Conservation (phyloP, 1,139 yeast genomes). For the Kodamaea plutei region DNA sequence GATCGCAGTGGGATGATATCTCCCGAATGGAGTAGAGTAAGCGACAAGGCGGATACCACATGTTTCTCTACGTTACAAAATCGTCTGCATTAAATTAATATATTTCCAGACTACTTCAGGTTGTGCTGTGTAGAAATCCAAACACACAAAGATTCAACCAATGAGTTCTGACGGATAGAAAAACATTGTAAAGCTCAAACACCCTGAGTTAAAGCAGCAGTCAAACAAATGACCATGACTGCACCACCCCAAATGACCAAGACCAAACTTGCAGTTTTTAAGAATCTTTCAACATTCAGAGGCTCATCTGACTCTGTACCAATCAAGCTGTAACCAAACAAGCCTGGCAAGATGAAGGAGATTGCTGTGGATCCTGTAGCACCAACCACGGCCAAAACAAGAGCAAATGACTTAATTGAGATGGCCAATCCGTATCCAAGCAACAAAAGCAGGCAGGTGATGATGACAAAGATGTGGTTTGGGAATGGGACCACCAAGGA, state of each 20-base stretch:
- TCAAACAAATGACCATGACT: constrained; percentile 72
- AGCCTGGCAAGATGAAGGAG: constrained; percentile 56
- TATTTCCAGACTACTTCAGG: too few relatives aligned
- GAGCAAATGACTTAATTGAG: constrained; percentile 48
- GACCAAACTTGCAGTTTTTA: constrained; percentile 27
- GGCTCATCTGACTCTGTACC: constrained; percentile 25
- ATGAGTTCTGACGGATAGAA: too few relatives aligned
- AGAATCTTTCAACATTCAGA: constrained; percentile 18
- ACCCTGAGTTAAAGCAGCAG: constrained; percentile 5
- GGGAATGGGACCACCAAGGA: constrained; percentile 48
- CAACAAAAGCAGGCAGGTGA: constrained; percentile 44
- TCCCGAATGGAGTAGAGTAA: too few relatives aligned
- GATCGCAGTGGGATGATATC: too few relatives aligned
- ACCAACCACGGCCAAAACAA: constrained; percentile 56
- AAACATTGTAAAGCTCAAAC: too few relatives aligned
- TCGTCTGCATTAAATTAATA: too few relatives aligned
- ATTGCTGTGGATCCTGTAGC: constrained; percentile 61
- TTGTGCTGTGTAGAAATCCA: too few relatives aligned
- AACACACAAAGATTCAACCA: too few relatives aligned
- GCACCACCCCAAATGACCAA: constrained; percentile 54
- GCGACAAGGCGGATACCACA: too few relatives aligned
- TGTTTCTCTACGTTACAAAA: too few relatives aligned
- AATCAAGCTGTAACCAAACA: constrained; percentile 50
- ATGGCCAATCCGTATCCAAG: constrained; percentile 42
- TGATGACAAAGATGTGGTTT: constrained; percentile 36